These are phyloP conservation scores for Cladophialophora yegresii DNA, from an alignment of 2,329 filamentous ascomycete genomes.

Conservation along the genomic window DNA sequence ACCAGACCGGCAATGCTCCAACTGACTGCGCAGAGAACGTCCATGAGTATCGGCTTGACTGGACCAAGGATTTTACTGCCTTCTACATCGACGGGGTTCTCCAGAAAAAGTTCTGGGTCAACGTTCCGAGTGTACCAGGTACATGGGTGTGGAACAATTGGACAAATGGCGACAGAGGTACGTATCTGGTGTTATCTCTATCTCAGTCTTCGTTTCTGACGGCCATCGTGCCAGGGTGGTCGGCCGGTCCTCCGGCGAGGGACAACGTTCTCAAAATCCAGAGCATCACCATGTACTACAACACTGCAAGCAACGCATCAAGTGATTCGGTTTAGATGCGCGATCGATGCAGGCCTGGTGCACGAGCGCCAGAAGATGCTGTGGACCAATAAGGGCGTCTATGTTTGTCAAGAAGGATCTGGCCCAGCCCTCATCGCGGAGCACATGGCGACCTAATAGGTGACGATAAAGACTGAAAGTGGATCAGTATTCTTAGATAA, in stretches of 20 bases:
- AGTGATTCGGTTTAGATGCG: conserved; percentile 4
- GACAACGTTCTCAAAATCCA: conserved; percentile 33
- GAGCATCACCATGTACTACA: conserved; percentile 36
- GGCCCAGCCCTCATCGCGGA: background rate
- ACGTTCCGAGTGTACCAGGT: conserved; percentile 31
- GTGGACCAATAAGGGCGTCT: background rate
- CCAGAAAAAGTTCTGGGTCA: conserved; percentile 28
- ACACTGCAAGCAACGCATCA: conserved; percentile 17
- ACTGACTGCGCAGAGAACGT: conserved; percentile 25
- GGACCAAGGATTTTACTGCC: conserved; percentile 32
- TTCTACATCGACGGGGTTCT: conserved; percentile 34
- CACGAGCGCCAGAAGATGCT: background rate
- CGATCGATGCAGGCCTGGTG: background rate
- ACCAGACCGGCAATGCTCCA: conserved; percentile 27
- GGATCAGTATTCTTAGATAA: background rate
- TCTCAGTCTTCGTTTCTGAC: background rate
- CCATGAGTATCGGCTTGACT: conserved; percentile 36
- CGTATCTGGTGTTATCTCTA: background rate
- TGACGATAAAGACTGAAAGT: background rate
- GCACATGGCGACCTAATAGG: background rate
- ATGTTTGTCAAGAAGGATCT: conserved; percentile 1
- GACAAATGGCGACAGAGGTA: conserved; percentile 34
- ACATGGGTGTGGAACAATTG: conserved; percentile 36
- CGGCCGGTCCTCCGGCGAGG: conserved; percentile 27
- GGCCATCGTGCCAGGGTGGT: conserved; percentile 24